These are phyloP conservation scores for Candida sanyiensis DNA, from an alignment of 805 yeast species.

Conservation along the genomic window DNA sequence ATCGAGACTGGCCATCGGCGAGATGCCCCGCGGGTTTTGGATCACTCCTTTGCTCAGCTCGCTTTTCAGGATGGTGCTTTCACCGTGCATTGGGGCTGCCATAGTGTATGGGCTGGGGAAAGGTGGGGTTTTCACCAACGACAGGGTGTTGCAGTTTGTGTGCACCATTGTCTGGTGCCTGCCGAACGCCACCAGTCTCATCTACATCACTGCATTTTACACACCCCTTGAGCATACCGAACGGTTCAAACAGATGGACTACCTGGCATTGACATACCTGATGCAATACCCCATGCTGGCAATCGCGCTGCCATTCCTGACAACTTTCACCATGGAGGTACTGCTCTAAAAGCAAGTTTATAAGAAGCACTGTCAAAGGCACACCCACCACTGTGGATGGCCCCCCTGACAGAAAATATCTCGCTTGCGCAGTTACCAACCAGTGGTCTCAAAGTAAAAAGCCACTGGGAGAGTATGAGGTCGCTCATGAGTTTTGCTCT, in stretches of 20 bases:
- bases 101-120: slow-evolving; percentile 56
- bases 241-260: slow-evolving; percentile 20
- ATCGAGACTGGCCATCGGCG: slow-evolving; percentile 60
- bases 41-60: slow-evolving; percentile 54
- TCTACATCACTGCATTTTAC: slow-evolving; percentile 83
- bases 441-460: slow-evolving; percentile 8
- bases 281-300: slow-evolving; percentile 22
- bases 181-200: slow-evolving; percentile 86
- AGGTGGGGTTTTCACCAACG: slow-evolving; percentile 59
- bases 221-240: slow-evolving; percentile 42
- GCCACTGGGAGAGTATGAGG: slow-evolving; percentile 32
- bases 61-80: slow-evolving; percentile 51
- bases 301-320: slow-evolving; percentile 23
- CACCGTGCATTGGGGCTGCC: slow-evolving; percentile 77
- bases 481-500: slow-evolving; percentile 32
- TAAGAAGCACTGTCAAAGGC: neutral
- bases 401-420: slow-evolving; percentile 18
- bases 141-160: slow-evolving; percentile 61
- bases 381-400: slow-evolving; percentile 1
- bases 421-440: slow-evolving; percentile 38
- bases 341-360: neutral
- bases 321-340: slow-evolving; percentile 15
- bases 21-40: slow-evolving; percentile 31
- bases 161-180: slow-evolving; percentile 71
- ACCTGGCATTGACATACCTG: slow-evolving; percentile 22